phyloP scores from a whole-genome alignment of 345 rosid genomes.

The Brassica napus region DNA sequence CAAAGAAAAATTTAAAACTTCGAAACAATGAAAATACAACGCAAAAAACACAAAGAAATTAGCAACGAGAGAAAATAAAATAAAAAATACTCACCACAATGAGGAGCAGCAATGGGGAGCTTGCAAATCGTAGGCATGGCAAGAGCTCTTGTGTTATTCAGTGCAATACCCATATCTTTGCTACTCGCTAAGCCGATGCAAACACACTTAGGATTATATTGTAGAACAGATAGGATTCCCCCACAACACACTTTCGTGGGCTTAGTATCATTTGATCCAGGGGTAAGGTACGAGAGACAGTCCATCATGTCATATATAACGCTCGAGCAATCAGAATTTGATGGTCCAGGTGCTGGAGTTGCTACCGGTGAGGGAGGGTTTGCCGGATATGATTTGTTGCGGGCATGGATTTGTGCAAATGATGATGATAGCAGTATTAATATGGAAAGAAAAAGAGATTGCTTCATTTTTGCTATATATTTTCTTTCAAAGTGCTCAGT shows the following conservation, averaged over 20 bases:
- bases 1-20: not conserved
- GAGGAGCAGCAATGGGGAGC: conserved; percentile 17
- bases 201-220: conserved; percentile 38
- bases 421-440: not conserved
- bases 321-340: not conserved
- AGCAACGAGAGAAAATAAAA: not conserved
- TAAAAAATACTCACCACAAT: conserved; percentile 23
- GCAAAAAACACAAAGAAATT: not conserved
- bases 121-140: conserved; percentile 42
- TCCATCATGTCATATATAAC: not conserved
- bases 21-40: not conserved
- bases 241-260: conserved; percentile 44
- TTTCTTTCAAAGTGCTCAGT: not conserved
- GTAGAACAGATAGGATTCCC: conserved; percentile 41
- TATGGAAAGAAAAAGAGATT: not conserved
- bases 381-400: conserved; percentile 12
- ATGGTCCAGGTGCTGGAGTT: not conserved
- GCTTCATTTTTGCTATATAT: not conserved
- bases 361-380: conserved; percentile 1
- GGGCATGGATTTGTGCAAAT: conserved; percentile 23
- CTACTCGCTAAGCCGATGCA: conserved; percentile 43
- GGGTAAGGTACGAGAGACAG: not conserved
- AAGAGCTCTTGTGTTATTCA: conserved; percentile 46
- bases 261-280: not conserved
- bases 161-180: conserved; percentile 33